Evolutionary conservation across 2,329 filamentous ascomycete species (phyloP), one percentile per base, ranked within the genome.

Genomic region (Ramichloridium luteum): DNA sequence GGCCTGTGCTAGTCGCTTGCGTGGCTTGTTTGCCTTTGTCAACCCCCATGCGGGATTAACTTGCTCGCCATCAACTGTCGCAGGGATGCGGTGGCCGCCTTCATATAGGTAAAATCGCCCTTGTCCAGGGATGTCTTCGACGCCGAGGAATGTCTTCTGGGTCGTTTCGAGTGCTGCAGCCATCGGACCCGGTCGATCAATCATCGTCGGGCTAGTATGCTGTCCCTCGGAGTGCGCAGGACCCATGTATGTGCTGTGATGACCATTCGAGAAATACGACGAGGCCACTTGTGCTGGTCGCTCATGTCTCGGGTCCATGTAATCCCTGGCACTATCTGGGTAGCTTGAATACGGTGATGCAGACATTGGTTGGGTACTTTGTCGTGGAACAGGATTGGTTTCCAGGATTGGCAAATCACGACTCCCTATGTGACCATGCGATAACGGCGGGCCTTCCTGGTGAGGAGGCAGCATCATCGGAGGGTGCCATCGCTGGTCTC

Each of bases 31-130:
- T 2, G 86, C 85, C 59, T 93, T 93, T 20, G 86, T 93, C 6
- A 93, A 76, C 11, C 86, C 85, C 86, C 86, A 93, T 44, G 83
- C 81, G 1, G 85, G 82, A 53, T 93, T 93, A 31, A 93, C 84
- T 1, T 68, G 68, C 52, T 93, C 81, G 12, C 85, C 85, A 46
- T 93, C 82, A 41, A 93, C 86, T 16, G 45, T 39, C 1, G 49
- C 49, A 3, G 51, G 51, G 14, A 53, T 50, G 23, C 50, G 47
- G 27, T 38, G 45, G 14, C 50, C 50, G 5, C 46, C 48, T 28
- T 54, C 51, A 35, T 53, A 54, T 4, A 53, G 27, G 31, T 53
- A 48, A 29, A 44, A 53, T 2, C 35, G 31, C 3, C 51, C 51
- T 33, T 54, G 50, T 6, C 46, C 47, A 9, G 44, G 40, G 4